Base-by-base conservation (phyloP, 352 stramenopile species). In the Globisporangium iwayamae region DNA sequence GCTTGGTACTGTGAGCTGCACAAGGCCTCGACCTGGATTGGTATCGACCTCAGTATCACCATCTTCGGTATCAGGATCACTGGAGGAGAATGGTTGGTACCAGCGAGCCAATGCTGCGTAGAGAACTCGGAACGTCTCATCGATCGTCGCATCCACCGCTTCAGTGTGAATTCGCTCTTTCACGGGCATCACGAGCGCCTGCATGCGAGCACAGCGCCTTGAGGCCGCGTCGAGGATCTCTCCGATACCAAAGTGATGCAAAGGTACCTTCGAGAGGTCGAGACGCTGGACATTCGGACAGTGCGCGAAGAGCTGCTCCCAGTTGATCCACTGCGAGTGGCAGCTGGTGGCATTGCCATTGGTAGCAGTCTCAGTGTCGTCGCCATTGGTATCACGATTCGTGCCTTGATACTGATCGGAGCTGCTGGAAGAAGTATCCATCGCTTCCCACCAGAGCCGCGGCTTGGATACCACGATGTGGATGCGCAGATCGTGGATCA, bases 321-420 rank as follows among this genome's bases (percentile, higher is more conserved):
- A 87, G 60, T 87, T 74, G 36, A 79, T 57, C 65, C 69, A 79
- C 30, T 85, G 69, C n/a, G 56, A 63, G 16, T 72, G 59, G 14
- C 30, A 45, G 20, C 36, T 30, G 30, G 30, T 30, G 30, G 30
- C 5, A 18, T 43, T 20, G 1, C 1, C 2, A 56, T 43, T 56
- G 28, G 2, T 25, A 41, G 18, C 51, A 56, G 51, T 9, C 18
- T n/a, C 30, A n/a, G 13, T 9, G 13, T 9, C 16, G 36, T 9
- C 16, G 36, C 4, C 14, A 34, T 56, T 13, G 22, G 14, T 39
- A 51, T 51, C 45, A 68, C 34, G 8, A 41, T 51, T 4, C 9
- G 53, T 41, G 36, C 36, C 10, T 41, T 54, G 4, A 39, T 38
- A 30, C 54, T 54, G 45, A 57, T 55, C 52, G 66, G 36, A 4